Evolutionary conservation across 768 basidiomycete genomes (phyloP), one percentile per base, ranked within the genome.

Genomic region (Tylopilus felleus): DNA sequence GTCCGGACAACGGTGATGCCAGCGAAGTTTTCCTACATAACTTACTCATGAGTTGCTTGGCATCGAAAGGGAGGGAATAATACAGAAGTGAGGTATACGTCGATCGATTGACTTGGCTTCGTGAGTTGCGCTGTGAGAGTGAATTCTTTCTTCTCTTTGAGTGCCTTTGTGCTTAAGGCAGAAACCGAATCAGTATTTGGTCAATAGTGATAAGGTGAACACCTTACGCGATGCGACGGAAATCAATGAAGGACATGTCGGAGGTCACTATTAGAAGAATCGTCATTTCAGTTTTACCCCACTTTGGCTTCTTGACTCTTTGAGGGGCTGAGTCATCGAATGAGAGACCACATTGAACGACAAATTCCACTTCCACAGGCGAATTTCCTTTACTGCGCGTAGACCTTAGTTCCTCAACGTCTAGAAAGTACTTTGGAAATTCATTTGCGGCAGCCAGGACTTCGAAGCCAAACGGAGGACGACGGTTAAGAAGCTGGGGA

Each of bases 201-300:
- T 49, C 8, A 35, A n/a, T 14, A 29, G 23, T 23, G 39, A 59
- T n/a, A 8, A 36, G 8, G 8, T 35, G 29, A 58, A n/a, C 4
- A 10, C 63, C 77, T 60, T 60, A 93, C 93, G 80, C 75, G 41
- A 89, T 88, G 21, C 88, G 81, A 28, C 92, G 84, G 65, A 88
- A 93, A 64, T 93, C 90, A 52, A 96, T 69, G 48, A 86, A 83
- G 22, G 80, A 77, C 61, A 82, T 70, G 65, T 93, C 91, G 1
- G 90, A 91, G 0, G 86, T 90, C 36, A 89, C 44, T 5, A 86
- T 85, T 40, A 93, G 69, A n/a, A 93, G 74, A 27, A 80, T 75
- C 1, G 91, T 90, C 77, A 83, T 85, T 56, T 85, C 82, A 8
- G 71, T 67, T 43, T 67, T 67, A n/a, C 73, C 67, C 50, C 66